Evolutionary conservation across 176 grass and related monocot species (phyloP), one percentile per base, ranked within the genome.

Genomic region (Zoysia japonica): DNA sequence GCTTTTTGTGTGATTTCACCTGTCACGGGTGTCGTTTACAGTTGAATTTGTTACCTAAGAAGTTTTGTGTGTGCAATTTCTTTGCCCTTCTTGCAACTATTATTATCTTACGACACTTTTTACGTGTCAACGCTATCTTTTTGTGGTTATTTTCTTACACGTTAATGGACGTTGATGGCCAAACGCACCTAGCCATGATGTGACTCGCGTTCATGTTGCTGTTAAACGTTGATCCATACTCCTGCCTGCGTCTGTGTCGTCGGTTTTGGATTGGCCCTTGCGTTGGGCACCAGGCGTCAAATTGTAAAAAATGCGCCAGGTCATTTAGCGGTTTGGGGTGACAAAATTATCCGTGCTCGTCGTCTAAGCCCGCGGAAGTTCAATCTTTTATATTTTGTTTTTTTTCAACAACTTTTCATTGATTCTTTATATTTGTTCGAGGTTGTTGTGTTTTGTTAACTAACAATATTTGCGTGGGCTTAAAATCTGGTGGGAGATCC

Each of bases 201-300:
- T 15, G 15, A 20, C 63, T 5, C 11, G 39, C 11, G 12, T 47
- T 57, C 37, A 19, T 80, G 78, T 71, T 49, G 78, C 19, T 70
- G 38, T 60, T 42, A 56, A 60, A 16, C 70, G 9, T 39, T 71
- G 55, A 40, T 50, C 35, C 55, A 39, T 14, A 62, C 28, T 41
- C 28, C 13, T 13, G 28, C 28, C 28, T 28, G n/a, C 43, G 9
- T 76, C 60, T 76, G 20, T 68, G 53, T 61, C 28, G 28, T 28
- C 76, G 41, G 43, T 50, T 72, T 63, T 64, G 3, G 35, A 50
- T 51, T 81, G 55, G 68, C 28, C 55, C 43, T n/a, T 67, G 17
- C n/a, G 36, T 63, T 5, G 20, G 59, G 1, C 16, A 19, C 45
- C 45, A 43, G 13, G 7, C 3, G 5, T 17, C 36, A 40, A 62